Base-by-base conservation (phyloP, 2,329 filamentous ascomycete genomes). In the Ambrosiella beaveri region DNA sequence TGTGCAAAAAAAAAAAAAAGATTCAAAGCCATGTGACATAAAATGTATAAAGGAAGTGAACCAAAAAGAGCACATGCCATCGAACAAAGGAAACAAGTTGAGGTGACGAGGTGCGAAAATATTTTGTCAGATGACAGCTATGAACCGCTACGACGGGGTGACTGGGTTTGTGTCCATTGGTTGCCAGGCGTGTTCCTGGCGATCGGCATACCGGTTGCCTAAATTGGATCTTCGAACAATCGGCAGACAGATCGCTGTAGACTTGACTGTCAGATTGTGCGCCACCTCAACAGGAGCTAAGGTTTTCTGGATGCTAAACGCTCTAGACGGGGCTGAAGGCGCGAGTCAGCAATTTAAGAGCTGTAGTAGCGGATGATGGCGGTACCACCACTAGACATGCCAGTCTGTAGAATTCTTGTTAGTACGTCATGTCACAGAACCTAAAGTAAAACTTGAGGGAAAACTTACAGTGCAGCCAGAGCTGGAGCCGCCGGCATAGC, bases 391-490 rank as follows among this genome's bases (percentile, higher is more conserved):
- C 63, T 51, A n/a, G 62, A 62, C 62, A 77, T 65, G 41, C 68
- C 69, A 38, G 74, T 74, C 76, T 79, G 57, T 17, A 39, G 37
- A 51, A 36, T 44, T 53, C 35, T 7, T 12, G 53, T 56, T 56
- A 60, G 58, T 50, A 53, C 7, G 38, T 47, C 44, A 56, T 5
- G 19, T 17, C 3, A 41, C 11, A 44, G 19, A 41, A 54, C n/a
- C 36, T 17, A 37, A 15, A 17, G 3, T n/a, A 44, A n/a, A 36
- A 56, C 12, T 39, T 17, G 27, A 35, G 49, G 27, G n/a, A 56
- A 50, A 61, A 79, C 86, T 78, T 82, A 93, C 88, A 55, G 88
- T 95, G 80, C 88, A 95, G 61, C 88, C 88, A 62, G 72, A 75
- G 61, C 36, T 45, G 12, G 70, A 67, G 63, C 77, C 77, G 63